Conservation (phyloP, 1,139 yeast genomes). For the Geotrichum candidum region DNA sequence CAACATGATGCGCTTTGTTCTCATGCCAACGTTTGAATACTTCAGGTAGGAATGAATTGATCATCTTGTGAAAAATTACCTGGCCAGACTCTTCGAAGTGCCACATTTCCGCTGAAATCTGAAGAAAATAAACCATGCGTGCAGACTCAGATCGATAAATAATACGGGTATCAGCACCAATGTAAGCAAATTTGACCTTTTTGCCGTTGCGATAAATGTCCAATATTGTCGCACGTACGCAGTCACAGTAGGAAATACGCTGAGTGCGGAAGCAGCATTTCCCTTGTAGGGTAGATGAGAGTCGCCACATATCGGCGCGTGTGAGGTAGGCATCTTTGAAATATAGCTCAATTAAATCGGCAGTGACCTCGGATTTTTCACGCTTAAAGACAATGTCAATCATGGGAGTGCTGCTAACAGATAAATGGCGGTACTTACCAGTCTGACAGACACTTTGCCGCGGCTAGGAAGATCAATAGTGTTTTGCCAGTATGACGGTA, state of each 20-base stretch:
- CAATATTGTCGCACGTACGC: constrained; percentile 58
- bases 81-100: constrained; percentile 96
- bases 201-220: constrained; percentile 68
- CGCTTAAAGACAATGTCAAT: background rate
- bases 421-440: constrained; percentile 33
- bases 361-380: constrained; percentile 48
- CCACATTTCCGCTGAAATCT: constrained; percentile 95
- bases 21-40: constrained; percentile 85
- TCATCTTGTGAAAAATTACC: constrained; percentile 84
- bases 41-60: constrained; percentile 83
- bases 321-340: constrained; percentile 77
- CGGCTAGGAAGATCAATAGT: constrained; percentile 63
- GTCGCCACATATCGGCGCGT: constrained; percentile 90
- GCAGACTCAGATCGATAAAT: constrained; percentile 91
- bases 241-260: constrained; percentile 55
- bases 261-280: constrained; percentile 66
- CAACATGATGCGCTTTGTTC: constrained; percentile 80
- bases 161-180: constrained; percentile 69
- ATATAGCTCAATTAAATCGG: constrained; percentile 77
- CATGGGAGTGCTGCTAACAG: background rate
- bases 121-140: constrained; percentile 72
- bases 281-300: constrained; percentile 57
- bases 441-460: constrained; percentile 51
- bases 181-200: constrained; percentile 47
- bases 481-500: constrained; percentile 57